Base-by-base conservation (phyloP, 2,329 filamentous ascomycete species). In the Monilinia laxa region DNA sequence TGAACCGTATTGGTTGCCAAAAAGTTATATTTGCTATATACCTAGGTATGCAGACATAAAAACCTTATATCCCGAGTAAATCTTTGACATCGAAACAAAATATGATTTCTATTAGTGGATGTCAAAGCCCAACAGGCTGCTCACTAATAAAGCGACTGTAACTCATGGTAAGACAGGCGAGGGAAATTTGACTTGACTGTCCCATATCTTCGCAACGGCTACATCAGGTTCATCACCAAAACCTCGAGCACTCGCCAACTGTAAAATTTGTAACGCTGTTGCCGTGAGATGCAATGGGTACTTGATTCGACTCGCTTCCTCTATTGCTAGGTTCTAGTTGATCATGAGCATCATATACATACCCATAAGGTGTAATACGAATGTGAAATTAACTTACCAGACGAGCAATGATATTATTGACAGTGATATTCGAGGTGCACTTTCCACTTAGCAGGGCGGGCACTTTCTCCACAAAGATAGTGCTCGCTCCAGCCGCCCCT, bases 181-280 rank as follows among this genome's bases (percentile, higher is more conserved):
- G 16, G 60, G 49, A 42, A 62, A 62, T 42, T 40, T 54, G 42
- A 42, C 14, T 9, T 49, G 35, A 23, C 67, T 59, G 59, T 80
- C 80, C 76, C 80, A 82, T 31, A 81, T 75, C 42, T 76, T 75
- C 1, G 76, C 74, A 0, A 79, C 71, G 5, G 77, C 76, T 0
- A 76, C 72, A 67, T 79, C 79, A 0, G 77, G 70, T 55, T 80
- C 75, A 25, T 75, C 73, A 0, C 75, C 71, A 62, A 75, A 75
- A 0, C 77, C 78, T 38, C 71, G 73, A 14, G 75, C 67, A 3
- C 75, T 75, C 0, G 76, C 78, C 1, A 75, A 68, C 14, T 80
- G 72, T 53, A 79, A 78, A 6, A 74, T 45, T 75, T 75, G 78
- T 65, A 80, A 74, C 0, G 75, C 75, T 0, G 75, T 75, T 2